A percentile compares a stretch with the other conserved stretches of the same genome.
Evolutionary conservation across 2,329 filamentous ascomycete species (phyloP).

Genomic region (Ambrosiella xylebori): DNA sequence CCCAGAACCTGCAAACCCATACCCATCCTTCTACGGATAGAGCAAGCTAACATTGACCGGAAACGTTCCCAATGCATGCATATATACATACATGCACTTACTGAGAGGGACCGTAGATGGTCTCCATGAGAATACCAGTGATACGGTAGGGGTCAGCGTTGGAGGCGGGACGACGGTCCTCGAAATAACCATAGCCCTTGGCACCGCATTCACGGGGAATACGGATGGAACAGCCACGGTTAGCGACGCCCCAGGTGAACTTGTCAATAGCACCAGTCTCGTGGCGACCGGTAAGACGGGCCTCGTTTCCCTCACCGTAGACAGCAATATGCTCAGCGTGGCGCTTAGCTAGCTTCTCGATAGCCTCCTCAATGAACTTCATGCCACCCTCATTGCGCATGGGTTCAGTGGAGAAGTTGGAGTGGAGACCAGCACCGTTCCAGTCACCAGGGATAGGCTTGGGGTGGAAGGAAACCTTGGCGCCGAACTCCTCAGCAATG

Average conservation of each 20-base stretch:
- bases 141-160: constrained; percentile 76
- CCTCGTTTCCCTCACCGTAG: constrained; percentile 90
- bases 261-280: constrained; percentile 89
- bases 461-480: constrained; percentile 84
- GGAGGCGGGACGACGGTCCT: constrained; percentile 66
- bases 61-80: not conserved
- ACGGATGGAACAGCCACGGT: constrained; percentile 87
- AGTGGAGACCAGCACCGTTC: constrained; percentile 91
- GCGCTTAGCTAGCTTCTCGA: constrained; percentile 67
- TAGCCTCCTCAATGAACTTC: constrained; percentile 77
- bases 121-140: constrained; percentile 66
- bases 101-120: constrained; percentile 27
- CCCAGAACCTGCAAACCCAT: not conserved
- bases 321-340: constrained; percentile 78
- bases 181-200: constrained; percentile 90
- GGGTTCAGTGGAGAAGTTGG: constrained; percentile 78
- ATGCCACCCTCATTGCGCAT: constrained; percentile 88
- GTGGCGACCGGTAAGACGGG: constrained; percentile 79
- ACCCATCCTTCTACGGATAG: not conserved
- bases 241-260: constrained; percentile 87
- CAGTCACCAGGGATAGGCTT: constrained; percentile 87
- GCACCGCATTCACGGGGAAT: constrained; percentile 72
- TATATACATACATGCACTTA: not conserved
- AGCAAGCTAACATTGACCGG: too few species aligned
- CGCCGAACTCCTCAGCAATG: constrained; percentile 90